phyloP scores from a whole-genome alignment of 2,329 filamentous ascomycete species.

The Xylariaceae sp. region DNA sequence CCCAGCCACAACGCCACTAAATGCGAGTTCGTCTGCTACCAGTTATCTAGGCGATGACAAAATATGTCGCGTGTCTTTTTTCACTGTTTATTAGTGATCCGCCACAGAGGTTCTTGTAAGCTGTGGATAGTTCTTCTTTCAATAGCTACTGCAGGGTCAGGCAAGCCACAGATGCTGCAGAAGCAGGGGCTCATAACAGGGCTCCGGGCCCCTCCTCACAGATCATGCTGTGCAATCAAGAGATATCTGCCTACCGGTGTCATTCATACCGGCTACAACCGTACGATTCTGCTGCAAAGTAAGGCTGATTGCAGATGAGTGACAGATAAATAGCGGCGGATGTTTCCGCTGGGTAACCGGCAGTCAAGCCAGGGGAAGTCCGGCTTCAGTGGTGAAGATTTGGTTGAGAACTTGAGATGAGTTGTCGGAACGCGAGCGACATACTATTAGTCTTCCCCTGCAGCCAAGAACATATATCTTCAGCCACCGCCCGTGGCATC shows the following conservation, averaged over 20 bases:
- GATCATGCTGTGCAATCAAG: background rate
- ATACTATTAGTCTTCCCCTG: conserved; percentile 11
- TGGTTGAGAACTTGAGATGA: background rate
- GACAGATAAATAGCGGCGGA: conserved; percentile 18
- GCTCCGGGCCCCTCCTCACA: conserved; percentile 14
- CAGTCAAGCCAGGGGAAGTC: conserved; percentile 12
- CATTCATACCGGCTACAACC: no score
- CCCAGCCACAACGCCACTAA: no score
- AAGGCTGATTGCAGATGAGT: conserved; percentile 22
- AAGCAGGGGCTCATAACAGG: conserved; percentile 6
- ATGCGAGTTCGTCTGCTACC: no score
- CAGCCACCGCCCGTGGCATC: background rate
- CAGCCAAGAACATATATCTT: conserved; percentile 17
- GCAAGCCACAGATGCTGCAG: conserved; percentile 19
- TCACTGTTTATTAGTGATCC: no score
- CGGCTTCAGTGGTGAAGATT: conserved; percentile 9
- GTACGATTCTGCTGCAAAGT: conserved; percentile 12
- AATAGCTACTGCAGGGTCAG: background rate
- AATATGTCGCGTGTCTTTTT: no score
- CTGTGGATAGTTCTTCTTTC: no score
- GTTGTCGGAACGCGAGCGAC: background rate
- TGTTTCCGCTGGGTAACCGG: conserved; percentile 15
- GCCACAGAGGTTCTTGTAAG: background rate
- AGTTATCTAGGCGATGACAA: no score
- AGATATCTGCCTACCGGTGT: no score